A percentile compares a stretch with the other conserved stretches of the same genome.
These are phyloP conservation scores for Zalaria sp. DNA, from an alignment of 2,329 filamentous ascomycete species.

Conservation along the genomic window DNA sequence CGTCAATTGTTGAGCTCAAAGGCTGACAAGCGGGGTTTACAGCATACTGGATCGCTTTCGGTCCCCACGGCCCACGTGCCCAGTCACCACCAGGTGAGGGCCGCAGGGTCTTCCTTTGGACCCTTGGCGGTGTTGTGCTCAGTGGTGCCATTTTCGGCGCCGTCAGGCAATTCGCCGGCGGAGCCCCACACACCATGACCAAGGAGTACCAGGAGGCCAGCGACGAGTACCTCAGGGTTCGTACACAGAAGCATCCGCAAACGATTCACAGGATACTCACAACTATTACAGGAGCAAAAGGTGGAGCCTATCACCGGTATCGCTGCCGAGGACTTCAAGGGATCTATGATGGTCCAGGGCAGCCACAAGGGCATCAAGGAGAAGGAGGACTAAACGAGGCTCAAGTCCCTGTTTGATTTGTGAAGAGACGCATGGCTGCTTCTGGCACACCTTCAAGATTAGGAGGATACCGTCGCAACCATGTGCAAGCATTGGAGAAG, in stretches of 20 bases:
- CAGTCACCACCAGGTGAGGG: conserved; percentile 70
- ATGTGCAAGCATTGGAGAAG: neutral
- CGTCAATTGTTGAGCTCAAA: no score
- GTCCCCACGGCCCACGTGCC: conserved; percentile 85
- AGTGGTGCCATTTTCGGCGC: conserved; percentile 58
- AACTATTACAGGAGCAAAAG: conserved; percentile 52
- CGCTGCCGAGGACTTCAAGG: conserved; percentile 62
- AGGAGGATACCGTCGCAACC: neutral
- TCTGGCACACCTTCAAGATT: neutral
- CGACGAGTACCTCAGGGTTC: conserved; percentile 87
- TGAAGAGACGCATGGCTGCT: neutral
- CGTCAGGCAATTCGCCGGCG: conserved; percentile 59
- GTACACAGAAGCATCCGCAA: conserved; percentile 17
- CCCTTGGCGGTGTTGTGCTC: conserved; percentile 50
- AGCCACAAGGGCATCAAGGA: conserved; percentile 8
- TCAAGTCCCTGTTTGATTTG: neutral
- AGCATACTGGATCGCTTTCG: conserved; percentile 99
- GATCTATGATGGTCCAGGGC: conserved; percentile 58
- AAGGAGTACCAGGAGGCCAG: conserved; percentile 93
- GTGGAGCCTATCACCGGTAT: conserved; percentile 79
- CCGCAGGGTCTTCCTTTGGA: conserved; percentile 64
- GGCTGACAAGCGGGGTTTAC: conserved; percentile 5
- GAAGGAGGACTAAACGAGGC: neutral
- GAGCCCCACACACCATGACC: conserved; percentile 74
- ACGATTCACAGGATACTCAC: conserved; percentile 6